These are phyloP conservation scores for Camellia sinensis DNA, from an alignment of 148 eudicot species.

Conservation along the genomic window DNA sequence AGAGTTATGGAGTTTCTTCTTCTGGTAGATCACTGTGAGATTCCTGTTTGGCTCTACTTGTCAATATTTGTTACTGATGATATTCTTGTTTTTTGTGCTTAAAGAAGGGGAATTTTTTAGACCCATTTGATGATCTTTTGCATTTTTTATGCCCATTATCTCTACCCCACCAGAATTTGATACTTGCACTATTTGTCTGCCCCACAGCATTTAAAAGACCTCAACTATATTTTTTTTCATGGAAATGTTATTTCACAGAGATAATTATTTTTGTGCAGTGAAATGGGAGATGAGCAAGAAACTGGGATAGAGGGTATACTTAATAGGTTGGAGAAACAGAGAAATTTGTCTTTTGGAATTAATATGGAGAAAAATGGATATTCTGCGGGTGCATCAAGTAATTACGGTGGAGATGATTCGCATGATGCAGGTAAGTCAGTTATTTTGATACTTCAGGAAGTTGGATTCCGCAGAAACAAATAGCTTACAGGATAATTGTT, in stretches of 20 bases:
- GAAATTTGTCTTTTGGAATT: slow-evolving; percentile 50
- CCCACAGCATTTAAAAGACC: too few species aligned
- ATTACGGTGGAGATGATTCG: slow-evolving; percentile 17
- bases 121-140: not conserved
- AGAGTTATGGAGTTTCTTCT: slow-evolving; percentile 21
- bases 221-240: not conserved
- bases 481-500: not conserved
- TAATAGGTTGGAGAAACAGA: slow-evolving; percentile 63
- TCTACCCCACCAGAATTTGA: not conserved
- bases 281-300: slow-evolving; percentile 32
- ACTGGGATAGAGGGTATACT: slow-evolving; percentile 72
- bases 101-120: not conserved
- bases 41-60: slow-evolving; percentile 7
- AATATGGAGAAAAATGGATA: slow-evolving; percentile 29
- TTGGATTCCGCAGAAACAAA: not conserved
- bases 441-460: slow-evolving; percentile 4
- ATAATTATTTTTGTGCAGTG: slow-evolving; percentile 34
- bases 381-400: slow-evolving; percentile 15
- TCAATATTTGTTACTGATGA: not conserved
- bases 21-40: slow-evolving; percentile 69
- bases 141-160: not conserved
- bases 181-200: not conserved
- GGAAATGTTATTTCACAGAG: not conserved
- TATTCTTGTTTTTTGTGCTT: not conserved
- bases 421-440: slow-evolving; percentile 44